These are phyloP conservation scores for Phytophthora syringae DNA, from an alignment of 352 stramenopile species.

Conservation along the genomic window DNA sequence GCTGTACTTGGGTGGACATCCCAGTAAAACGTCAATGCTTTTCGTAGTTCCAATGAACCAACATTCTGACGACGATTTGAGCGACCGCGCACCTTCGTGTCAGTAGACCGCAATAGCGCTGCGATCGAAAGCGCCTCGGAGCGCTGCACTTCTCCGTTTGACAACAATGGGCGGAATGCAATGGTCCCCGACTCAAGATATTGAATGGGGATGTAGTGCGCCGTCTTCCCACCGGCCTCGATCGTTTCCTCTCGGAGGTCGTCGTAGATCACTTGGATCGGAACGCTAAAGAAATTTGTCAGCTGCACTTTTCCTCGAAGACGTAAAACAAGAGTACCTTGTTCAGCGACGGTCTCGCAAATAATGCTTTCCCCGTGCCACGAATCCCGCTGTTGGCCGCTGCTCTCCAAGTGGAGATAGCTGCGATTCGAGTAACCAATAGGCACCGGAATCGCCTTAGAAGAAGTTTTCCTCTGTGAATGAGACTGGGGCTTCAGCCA, in stretches of 20 bases:
- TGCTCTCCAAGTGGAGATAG: constrained; percentile 83
- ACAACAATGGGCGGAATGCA: constrained; percentile 72
- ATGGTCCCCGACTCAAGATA: constrained; percentile 75
- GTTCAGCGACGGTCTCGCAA: constrained; percentile 85
- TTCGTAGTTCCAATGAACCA: constrained; percentile 64
- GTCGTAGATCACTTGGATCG: constrained; percentile 84
- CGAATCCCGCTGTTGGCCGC: constrained; percentile 58
- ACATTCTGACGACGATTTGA: constrained; percentile 50
- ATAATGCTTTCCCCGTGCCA: constrained; percentile 86
- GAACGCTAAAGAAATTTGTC: constrained; percentile 73
- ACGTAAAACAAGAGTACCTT: constrained; percentile 82
- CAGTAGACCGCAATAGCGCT: constrained; percentile 56
- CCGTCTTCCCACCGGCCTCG: constrained; percentile 44
- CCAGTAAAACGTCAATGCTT: constrained; percentile 83
- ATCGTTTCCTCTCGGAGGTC: constrained; percentile 62
- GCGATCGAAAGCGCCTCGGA: constrained; percentile 68
- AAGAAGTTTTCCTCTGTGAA: constrained; percentile 36
- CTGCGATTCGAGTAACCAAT: constrained; percentile 89
- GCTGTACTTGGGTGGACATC: constrained; percentile 53
- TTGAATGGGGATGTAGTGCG: constrained; percentile 85
- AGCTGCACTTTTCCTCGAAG: constrained; percentile 83
- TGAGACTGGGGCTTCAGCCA: constrained; percentile 82
- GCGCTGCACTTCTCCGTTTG: constrained; percentile 62
- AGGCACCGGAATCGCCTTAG: constrained; percentile 84
- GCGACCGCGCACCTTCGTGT: constrained; percentile 25